phyloP scores from a whole-genome alignment of 139 green algal genomes.

The Diplosphaera chodatii region DNA sequence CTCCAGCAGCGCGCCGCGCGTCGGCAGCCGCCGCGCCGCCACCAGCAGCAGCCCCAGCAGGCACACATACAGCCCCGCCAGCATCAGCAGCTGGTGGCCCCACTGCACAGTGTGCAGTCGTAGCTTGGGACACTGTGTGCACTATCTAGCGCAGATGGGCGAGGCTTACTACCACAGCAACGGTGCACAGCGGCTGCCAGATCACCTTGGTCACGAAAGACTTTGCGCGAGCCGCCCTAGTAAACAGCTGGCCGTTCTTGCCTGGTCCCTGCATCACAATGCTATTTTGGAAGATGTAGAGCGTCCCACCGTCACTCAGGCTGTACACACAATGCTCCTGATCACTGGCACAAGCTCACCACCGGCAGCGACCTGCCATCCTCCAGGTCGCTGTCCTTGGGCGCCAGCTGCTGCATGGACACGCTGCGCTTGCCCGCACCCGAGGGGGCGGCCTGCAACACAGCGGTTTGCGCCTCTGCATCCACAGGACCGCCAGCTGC shows the following conservation, averaged over 20 bases:
- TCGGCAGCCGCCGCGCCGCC: constrained; percentile 5
- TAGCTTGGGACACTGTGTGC: no score
- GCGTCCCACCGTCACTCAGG: no score
- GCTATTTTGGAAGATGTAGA: no score
- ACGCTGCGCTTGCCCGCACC: neutral
- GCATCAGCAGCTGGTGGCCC: neutral
- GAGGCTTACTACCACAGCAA: no score
- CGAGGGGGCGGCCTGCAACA: neutral
- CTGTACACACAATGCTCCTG: no score
- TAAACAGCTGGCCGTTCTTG: neutral
- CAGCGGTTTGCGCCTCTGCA: no score
- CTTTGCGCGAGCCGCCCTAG: neutral
- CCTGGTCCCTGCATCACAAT: neutral
- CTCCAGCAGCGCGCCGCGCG: neutral
- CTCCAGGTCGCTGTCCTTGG: neutral
- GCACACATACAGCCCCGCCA: constrained; percentile 7
- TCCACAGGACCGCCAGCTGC: no score
- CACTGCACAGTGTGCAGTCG: neutral
- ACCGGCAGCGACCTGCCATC: neutral
- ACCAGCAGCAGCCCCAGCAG: neutral
- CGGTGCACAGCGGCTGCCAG: no score
- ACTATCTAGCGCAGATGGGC: no score
- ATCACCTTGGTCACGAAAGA: neutral
- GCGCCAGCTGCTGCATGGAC: neutral
- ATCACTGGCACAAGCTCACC: neutral